Evolutionary conservation across 805 yeast species (phyloP).

Genomic region (Candida berthetii): DNA sequence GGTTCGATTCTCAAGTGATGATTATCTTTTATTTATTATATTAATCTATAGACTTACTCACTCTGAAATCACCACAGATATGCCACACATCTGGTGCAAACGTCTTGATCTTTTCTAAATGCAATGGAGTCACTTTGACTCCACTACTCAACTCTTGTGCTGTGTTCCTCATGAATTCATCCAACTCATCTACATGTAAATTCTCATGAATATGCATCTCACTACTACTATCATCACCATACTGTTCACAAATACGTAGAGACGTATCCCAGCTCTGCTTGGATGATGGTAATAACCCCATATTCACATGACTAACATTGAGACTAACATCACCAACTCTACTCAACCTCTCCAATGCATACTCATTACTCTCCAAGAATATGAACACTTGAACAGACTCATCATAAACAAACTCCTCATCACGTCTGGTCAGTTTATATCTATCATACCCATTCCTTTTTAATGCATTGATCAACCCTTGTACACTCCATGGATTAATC

Average conservation of each 20-base stretch:
- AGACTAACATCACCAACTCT: slow-evolving; percentile 11
- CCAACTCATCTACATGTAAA: slow-evolving; percentile 21
- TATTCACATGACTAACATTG: slow-evolving; percentile 52
- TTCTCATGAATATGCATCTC: slow-evolving; percentile 73
- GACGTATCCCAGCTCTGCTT: slow-evolving; percentile 54
- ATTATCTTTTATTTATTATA: too few relatives aligned
- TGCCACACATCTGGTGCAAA: slow-evolving; percentile 90
- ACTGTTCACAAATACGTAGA: slow-evolving; percentile 13
- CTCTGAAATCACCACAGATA: slow-evolving; percentile 45
- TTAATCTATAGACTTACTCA: too few relatives aligned
- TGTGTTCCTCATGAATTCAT: too few relatives aligned
- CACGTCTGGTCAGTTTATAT: slow-evolving; percentile 21
- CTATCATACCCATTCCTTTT: slow-evolving; percentile 32
- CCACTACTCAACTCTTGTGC: neutral
- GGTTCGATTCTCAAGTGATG: too few relatives aligned
- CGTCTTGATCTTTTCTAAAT: slow-evolving; percentile 66
- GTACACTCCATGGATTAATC: slow-evolving; percentile 76
- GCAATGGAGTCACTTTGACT: slow-evolving; percentile 14
- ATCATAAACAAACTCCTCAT: slow-evolving; percentile 25
- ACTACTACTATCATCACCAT: slow-evolving; percentile 8
- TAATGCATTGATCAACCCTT: slow-evolving; percentile 60
- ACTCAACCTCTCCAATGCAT: slow-evolving; percentile 35
- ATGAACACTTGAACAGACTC: slow-evolving; percentile 25
- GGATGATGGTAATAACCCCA: slow-evolving; percentile 77
- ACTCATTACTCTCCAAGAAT: slow-evolving; percentile 60